Conservation (phyloP, 306 rosid species). For the Castanea sativa region DNA sequence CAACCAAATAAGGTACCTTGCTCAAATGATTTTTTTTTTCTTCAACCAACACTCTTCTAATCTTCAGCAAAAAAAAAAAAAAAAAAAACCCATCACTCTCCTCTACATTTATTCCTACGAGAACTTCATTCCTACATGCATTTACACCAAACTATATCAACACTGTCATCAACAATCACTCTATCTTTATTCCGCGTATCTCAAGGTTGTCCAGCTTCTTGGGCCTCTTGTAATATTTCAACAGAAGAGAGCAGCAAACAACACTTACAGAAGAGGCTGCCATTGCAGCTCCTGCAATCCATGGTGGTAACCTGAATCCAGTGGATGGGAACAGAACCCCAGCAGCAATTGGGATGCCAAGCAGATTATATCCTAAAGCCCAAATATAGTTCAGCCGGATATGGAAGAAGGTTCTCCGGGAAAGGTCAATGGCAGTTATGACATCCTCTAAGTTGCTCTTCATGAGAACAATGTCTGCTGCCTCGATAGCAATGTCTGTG, state of each 20-base stretch:
- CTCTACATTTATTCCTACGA: not conserved
- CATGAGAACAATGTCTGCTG: slow-evolving; percentile 86
- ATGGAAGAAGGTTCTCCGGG: slow-evolving; percentile 59
- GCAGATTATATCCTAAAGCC: slow-evolving; percentile 77
- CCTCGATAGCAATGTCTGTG: slow-evolving; percentile 89
- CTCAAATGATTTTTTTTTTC: not conserved
- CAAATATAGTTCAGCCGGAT: slow-evolving; percentile 73
- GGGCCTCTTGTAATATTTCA: slow-evolving; percentile 68
- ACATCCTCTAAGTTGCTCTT: slow-evolving; percentile 82
- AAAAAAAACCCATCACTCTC: not conserved
- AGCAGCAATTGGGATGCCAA: slow-evolving; percentile 79
- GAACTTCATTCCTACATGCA: not conserved
- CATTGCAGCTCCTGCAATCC: slow-evolving; percentile 97
- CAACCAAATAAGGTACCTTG: not conserved
- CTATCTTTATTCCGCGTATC: slow-evolving; percentile 44
- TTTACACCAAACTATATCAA: not conserved
- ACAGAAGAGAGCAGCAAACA: slow-evolving; percentile 73
- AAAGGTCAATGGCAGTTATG: slow-evolving; percentile 72
- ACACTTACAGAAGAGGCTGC: slow-evolving; percentile 93
- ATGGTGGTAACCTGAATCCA: slow-evolving; percentile 65
- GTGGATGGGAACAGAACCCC: slow-evolving; percentile 65
- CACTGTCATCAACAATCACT: slow-evolving; percentile 19
- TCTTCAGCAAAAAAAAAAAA: rapidly evolving
- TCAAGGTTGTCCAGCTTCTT: slow-evolving; percentile 46
- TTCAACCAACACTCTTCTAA: not conserved